Conservation (phyloP, 495 filamentous ascomycete genomes). For the Neurospora tetraspora region DNA sequence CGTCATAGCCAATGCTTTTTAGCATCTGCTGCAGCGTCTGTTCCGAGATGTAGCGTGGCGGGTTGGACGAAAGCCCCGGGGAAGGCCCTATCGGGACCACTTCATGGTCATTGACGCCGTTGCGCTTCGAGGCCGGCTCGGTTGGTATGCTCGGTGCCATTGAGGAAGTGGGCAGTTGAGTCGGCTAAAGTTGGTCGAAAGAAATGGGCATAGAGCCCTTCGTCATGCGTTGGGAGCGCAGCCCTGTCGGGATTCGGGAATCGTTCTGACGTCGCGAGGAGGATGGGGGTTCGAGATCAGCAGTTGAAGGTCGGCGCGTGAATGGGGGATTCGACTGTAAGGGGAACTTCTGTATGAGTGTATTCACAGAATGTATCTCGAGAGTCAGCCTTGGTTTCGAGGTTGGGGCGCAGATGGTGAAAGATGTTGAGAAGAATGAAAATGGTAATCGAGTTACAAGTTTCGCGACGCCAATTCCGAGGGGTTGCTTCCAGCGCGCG, state of each 20-base stretch:
- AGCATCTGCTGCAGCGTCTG: conserved; percentile 28
- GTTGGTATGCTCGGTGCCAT: conserved; percentile 17
- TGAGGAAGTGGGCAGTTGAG: background rate
- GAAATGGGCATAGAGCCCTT: background rate
- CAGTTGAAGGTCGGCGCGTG: background rate
- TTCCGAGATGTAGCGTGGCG: conserved; percentile 32
- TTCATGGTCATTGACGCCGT: conserved; percentile 7
- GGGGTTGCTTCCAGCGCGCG: background rate
- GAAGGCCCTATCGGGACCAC: conserved; percentile 24
- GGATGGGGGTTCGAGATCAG: background rate
- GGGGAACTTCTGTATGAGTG: background rate
- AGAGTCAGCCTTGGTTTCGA: background rate
- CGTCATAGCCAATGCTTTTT: conserved; percentile 26
- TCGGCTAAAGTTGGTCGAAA: background rate
- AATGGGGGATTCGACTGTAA: background rate
- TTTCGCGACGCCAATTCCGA: background rate
- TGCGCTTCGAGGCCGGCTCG: conserved; percentile 5
- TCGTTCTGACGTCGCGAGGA: background rate
- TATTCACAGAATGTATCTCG: background rate
- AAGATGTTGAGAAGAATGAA: background rate
- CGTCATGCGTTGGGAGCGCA: background rate
- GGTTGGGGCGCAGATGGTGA: background rate
- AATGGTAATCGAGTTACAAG: background rate
- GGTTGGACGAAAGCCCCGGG: conserved; percentile 28
- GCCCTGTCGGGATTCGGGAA: background rate